Evolutionary conservation across 345 rosid species (phyloP), one percentile per base, ranked within the genome.

Genomic region (Anacardium occidentale): DNA sequence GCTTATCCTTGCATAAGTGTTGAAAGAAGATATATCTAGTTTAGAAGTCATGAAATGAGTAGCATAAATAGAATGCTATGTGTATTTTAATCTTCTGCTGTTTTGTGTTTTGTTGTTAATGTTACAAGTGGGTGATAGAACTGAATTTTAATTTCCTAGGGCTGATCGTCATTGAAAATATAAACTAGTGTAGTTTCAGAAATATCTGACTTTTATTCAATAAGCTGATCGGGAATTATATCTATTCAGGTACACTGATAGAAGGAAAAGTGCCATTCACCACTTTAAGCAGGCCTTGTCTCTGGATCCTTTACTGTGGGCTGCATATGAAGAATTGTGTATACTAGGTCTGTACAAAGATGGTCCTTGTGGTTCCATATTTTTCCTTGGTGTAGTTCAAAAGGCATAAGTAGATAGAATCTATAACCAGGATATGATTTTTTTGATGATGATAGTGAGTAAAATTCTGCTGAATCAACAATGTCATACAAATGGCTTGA

Each of bases 241-340:
- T 64, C 77, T 66, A 65, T 81, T 69, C 79, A 95, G 99, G 93
- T 88, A 91, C 82, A 95, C 99, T 18, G 99, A 93, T 72, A 84
- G 98, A 82, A 91, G 78, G 87, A 91, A 81, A 83, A 88, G 74
- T 72, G 97, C 99, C 4, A 75, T 88, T 45, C 83, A 87, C 69
- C 98, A 95, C 75, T 91, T 92, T 77, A 88, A 85, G 89, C 90
- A 79, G 78, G 89, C 99, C 68, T 86, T 93, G 83, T 80, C 93
- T 29, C 71, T 89, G 58, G 98, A 93, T 87, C 99, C 99, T 70
- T 83, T 95, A 72, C 85, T 90, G 65, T 95, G 99, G 99, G 86
- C 88, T 64, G 98, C 99, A 58, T 95, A 89, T 61, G 98, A 95
- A 80, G 98, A 95, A 78, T 83, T 95, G 62, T 92, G 99, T 75